Percentiles rank a stretch among this genome's conserved stretches.
These are phyloP conservation scores for Musa acuminata DNA, from an alignment of 176 grass and related monocot genomes.

Conservation along the genomic window DNA sequence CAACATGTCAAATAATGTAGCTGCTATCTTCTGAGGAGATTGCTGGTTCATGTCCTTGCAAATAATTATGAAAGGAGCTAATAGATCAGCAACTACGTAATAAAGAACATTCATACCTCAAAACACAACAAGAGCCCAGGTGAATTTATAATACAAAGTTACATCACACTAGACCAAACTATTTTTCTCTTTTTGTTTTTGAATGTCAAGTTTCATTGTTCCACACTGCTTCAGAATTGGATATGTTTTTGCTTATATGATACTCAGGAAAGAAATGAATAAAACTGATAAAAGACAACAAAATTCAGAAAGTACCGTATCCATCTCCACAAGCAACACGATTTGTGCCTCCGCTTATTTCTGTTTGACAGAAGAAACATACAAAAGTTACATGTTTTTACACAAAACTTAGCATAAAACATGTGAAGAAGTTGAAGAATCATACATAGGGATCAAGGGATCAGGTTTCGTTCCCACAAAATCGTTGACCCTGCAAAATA, in stretches of 20 bases:
- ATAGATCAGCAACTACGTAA: not conserved
- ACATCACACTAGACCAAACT: too few species aligned
- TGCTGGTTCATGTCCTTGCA: not conserved
- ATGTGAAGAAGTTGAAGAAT: slow-evolving; percentile 23
- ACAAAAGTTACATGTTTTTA: slow-evolving; percentile 16
- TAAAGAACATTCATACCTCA: not conserved
- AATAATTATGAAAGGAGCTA: not conserved
- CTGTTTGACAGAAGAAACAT: slow-evolving; percentile 32
- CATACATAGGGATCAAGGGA: slow-evolving; percentile 73
- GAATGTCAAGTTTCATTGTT: too few species aligned
- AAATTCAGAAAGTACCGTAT: slow-evolving; percentile 34
- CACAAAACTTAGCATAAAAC: not conserved
- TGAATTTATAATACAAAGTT: too few species aligned
- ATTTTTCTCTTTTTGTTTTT: too few species aligned
- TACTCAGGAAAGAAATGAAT: too few species aligned
- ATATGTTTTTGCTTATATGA: too few species aligned
- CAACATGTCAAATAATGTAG: not conserved
- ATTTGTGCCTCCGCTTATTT: slow-evolving; percentile 51
- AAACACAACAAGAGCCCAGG: not conserved
- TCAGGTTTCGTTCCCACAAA: slow-evolving; percentile 81
- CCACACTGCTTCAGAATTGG: too few species aligned
- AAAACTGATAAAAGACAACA: too few species aligned
- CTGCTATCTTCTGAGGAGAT: not conserved
- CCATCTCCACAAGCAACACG: slow-evolving; percentile 61
- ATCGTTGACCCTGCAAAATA: slow-evolving; percentile 65